Base-by-base conservation (phyloP, 164 flowering plant species). In the Santalum album region DNA sequence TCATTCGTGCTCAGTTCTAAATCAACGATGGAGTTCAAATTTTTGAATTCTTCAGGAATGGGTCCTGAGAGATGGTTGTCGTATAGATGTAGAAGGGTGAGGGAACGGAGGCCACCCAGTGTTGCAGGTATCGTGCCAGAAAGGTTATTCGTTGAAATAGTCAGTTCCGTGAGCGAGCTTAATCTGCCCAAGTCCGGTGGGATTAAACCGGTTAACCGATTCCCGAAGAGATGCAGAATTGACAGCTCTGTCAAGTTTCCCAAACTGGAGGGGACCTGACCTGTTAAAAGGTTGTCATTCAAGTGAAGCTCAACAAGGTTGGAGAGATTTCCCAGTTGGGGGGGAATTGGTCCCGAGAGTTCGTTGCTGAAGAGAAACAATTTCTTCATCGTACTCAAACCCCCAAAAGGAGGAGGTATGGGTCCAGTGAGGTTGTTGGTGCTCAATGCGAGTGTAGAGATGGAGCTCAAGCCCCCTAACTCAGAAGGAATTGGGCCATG, bases 211-310 rank as follows among this genome's bases (percentile, higher is more conserved):
- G 51, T 11, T 45, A 64, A 51, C 5, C 35, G 2, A 16, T 54
- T 46, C 2, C 18, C 22, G 24, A 3, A 46, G 14, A 46, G 22
- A 21, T 19, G 1, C 14, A 46, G 49, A 15, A 9, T 7, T 10
- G 49, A 9, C 16, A 46, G 49, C 24, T 46, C 18, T 23, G 9
- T 18, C 2, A 46, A 15, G 25, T 15, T 19, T 23, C 49, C 21
- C 1, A 46, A 18, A 32, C 34, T 60, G 29, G 63, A 51, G 14
- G 63, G 63, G 22, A 60, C 50, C 7, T 50, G 51, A 53, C 63
- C 63, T 16, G 57, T 22, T 20, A 60, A 19, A 46, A 6, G 14
- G 42, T 60, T 60, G 21, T 25, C 46, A 7, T 52, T 42, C 32
- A 52, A n/a, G 29, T 27, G 38, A 42, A 60, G 29, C 16, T 51